Conservation (phyloP, 768 basidiomycete species). For the Sporobolomyces phaffii region DNA sequence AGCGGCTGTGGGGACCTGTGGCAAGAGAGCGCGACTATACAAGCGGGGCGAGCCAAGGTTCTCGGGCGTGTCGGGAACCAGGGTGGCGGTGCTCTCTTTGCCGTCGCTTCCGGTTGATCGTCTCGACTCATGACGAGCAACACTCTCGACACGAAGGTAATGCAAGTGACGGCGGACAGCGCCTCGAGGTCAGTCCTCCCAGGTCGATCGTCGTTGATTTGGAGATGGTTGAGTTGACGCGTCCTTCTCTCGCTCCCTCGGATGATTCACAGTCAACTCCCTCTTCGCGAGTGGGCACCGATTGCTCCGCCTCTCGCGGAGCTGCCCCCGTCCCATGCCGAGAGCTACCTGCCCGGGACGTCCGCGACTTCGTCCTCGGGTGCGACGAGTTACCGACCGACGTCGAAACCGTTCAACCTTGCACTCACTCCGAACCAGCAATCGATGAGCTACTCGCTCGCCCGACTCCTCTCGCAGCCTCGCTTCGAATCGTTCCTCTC, state of each 20-base stretch:
- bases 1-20: too few relatives aligned
- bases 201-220: too few relatives aligned
- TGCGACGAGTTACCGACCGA: constrained; percentile 8
- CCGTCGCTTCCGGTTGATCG: too few relatives aligned
- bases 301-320: neutral
- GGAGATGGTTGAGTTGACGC: too few relatives aligned
- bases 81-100: too few relatives aligned
- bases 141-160: too few relatives aligned
- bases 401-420: constrained; percentile 6
- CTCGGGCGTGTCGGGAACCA: too few relatives aligned
- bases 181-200: neutral
- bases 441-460: constrained; percentile 7
- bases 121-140: too few relatives aligned
- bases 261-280: neutral
- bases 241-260: neutral
- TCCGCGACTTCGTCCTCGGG: too few relatives aligned
- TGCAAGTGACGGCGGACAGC: too few relatives aligned
- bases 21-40: too few relatives aligned
- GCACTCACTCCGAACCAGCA: constrained; percentile 1
- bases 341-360: neutral
- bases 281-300: constrained; percentile 14
- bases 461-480: constrained; percentile 7
- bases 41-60: too few relatives aligned
- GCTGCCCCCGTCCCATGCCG: neutral
- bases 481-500: constrained; percentile 9